Evolutionary conservation across 352 stramenopile genomes (phyloP), one percentile per base, ranked within the genome.

Genomic region (Globisporangium radiosum): DNA sequence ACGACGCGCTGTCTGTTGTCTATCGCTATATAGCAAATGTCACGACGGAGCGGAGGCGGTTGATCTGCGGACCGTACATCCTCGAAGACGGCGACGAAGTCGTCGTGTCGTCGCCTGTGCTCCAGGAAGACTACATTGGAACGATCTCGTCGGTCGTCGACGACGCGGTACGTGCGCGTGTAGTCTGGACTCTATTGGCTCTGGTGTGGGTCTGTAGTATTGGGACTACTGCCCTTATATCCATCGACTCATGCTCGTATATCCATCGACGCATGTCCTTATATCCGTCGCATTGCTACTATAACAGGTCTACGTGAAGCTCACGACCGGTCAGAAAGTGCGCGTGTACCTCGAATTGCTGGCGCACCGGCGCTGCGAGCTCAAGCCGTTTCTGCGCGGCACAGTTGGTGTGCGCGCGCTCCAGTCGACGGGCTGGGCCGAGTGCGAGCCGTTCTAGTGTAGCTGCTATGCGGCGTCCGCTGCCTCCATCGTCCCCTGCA

Each of bases 31-130:
- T 33, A 33, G 25, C 25, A 33, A 33, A 33, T 33, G 71, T 88
- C 45, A 73, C 75, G 52, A 63, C 76, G 25, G 69, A 85, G 42
- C 76, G 76, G 52, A 78, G 79, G 58, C 70, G 74, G 47, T 57
- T 94, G 59, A 57, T 75, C 47, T 89, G 76, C 40, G 82, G 77
- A 58, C 84, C 87, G 61, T 83, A 88, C 57, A 65, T 90, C 7
- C 88, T 90, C 59, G 79, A 92, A 59, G 81, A 94, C 47, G 84
- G 84, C 44, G 84, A 94, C 50, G 84, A 94, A 58, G 79, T 92
- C 37, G 71, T 85, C 8, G 60, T 92, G 53, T 80, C 71, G 7
- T 81, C 82, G 50, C 74, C 80, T 1, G 60, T 90, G 14, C 66
- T 88, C 43, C 67, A 85, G 37, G 75, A 89, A 61, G 68, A 90